Base-by-base conservation (phyloP, 108 stramenopile species). In the Pseudonitzschia pungens region DNA sequence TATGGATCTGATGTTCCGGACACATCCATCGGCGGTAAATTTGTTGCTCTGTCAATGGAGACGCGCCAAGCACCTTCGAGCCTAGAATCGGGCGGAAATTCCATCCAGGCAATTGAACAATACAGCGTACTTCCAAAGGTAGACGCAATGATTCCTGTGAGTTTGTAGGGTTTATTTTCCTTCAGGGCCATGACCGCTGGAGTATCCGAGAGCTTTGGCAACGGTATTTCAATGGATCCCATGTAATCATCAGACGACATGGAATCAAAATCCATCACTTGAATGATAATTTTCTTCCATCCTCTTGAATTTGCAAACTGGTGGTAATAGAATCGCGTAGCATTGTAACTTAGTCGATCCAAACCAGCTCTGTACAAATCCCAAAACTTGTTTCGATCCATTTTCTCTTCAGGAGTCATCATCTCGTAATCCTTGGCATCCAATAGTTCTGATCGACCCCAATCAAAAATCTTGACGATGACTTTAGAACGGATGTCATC, bases 371-470 rank as follows among this genome's bases (percentile, higher is more conserved):
- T 58, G 70, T 71, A 71, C 6, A 55, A 32, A 2, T 36, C 36
- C 70, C 70, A 71, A 54, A 59, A 71, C 1, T 58, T 1, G 21
- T 71, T 14, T 22, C 70, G 56, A 59, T 71, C 58, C 7, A 11
- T 31, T 41, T 33, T 18, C 4, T 71, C 56, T 20, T 55, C 24
- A 26, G 56, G 2, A 20, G 70, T 48, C 56, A 71, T 2, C 12
- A 3, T 11, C 20, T 71, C 22, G 21, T 58, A 43, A 22, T 36
- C 27, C n/a, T 57, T 14, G 12, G 20, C n/a, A 6, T 54, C 56
- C 40, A 58, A 58, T 22, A 71, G 14, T 71, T 71, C 70, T 14
- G 56, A 58, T 41, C 70, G 55, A 4, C 70, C 70, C 70, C 70
- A 71, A 60, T 71, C 70, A 60, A 71, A 71, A 18, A 71, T 41